phyloP scores from a whole-genome alignment of 495 filamentous ascomycete genomes.

The Tuber umbilicatum region DNA sequence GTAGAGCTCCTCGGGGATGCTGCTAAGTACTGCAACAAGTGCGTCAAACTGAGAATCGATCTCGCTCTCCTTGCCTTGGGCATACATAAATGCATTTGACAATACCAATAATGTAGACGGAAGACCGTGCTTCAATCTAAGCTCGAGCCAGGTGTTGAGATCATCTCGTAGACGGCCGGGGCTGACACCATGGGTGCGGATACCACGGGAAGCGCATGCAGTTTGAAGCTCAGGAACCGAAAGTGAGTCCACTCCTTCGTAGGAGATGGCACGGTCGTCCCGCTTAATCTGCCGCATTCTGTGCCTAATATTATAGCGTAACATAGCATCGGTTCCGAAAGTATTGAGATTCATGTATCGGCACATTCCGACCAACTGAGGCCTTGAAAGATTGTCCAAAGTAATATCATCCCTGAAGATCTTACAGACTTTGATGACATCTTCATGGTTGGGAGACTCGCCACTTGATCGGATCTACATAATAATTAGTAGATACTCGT shows the following conservation, averaged over 20 bases:
- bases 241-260: slow-evolving; percentile 86
- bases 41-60: slow-evolving; percentile 89
- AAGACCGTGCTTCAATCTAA: slow-evolving; percentile 84
- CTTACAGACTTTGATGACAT: slow-evolving; percentile 99
- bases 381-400: slow-evolving; percentile 90
- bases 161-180: slow-evolving; percentile 84
- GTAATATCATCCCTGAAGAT: slow-evolving; percentile 98
- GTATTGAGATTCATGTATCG: slow-evolving; percentile 97
- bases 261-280: slow-evolving; percentile 90
- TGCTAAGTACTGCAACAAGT: slow-evolving; percentile 80
- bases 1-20: slow-evolving; percentile 96
- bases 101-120: slow-evolving; percentile 92
- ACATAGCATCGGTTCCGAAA: slow-evolving; percentile 92
- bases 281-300: slow-evolving; percentile 99
- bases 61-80: slow-evolving; percentile 73
- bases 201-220: slow-evolving; percentile 80
- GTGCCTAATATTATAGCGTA: slow-evolving; percentile 95
- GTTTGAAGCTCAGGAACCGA: slow-evolving; percentile 90
- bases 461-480: slow-evolving; percentile 64
- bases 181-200: slow-evolving; percentile 84
- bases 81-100: slow-evolving; percentile 95
- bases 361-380: slow-evolving; percentile 95
- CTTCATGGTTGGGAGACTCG: slow-evolving; percentile 75
- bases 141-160: slow-evolving; percentile 87
- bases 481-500: background rate